Base-by-base conservation (phyloP, 805 yeast genomes). In the Saturnispora zaruensis region DNA sequence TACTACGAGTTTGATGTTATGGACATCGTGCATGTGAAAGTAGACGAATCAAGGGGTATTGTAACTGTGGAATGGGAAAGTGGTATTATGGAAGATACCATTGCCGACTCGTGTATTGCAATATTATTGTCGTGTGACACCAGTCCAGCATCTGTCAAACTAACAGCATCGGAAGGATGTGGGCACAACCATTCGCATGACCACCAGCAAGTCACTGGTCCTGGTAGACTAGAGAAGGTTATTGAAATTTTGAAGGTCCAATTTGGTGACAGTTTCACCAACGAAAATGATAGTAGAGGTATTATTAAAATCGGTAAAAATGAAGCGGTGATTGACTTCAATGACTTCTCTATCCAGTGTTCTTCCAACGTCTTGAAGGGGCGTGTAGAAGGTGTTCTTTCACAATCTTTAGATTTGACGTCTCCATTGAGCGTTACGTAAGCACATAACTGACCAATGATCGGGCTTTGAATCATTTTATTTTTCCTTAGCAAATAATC, bases 51-150 rank as follows among this genome's bases (percentile, higher is more conserved):
- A 23, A 69, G 73, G 46, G 59, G 59, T 16, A 57, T 75, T 8
- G 81, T 86, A 5, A 75, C 84, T 0, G 81, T 91, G 13, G 95
- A 87, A 64, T 93, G 99, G 99, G 78, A 81, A 16, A 91, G 95
- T 57, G 90, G 89, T 51, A 72, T 87, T 50, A 79, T 89, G 69
- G 90, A 86, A 53, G 99, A 93, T 60, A 84, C 96, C 0, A 78
- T 93, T 54, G 99, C 99, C 0, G 99, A 93, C 61, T 83, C 96
- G 14, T 85, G 89, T 1, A 78, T 93, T 51, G 96, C 97, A 0
- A 88, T 93, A 36, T 66, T 93, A 30, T 76, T 91, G 66, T 87
- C 96, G 42, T 93, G 91, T 40, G 99, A 93, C 63, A 83, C 96
- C 0, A 82, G 96, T 0, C 96, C 96, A 9, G 95, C 96, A 2